A percentile compares a stretch with the other conserved stretches of the same genome.
Conservation (phyloP, 805 yeast genomes). For the Metschnikowia hibisci region DNA sequence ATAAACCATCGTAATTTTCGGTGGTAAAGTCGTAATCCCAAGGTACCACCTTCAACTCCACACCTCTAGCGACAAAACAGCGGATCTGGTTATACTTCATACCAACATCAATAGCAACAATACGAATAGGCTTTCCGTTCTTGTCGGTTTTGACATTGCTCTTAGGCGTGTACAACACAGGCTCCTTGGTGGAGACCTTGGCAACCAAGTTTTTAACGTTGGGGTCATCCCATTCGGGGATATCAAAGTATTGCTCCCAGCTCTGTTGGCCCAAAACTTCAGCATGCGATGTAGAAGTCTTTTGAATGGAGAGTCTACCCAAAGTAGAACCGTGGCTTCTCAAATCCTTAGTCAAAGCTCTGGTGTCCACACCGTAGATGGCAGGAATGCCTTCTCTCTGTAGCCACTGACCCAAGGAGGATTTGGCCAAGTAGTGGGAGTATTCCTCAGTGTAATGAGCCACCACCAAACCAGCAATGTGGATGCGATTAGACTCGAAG, state of each 20-base stretch:
- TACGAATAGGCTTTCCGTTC: constrained; percentile 75
- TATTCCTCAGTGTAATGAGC: constrained; percentile 96
- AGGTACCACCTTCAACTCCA: constrained; percentile 92
- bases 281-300: constrained; percentile 27
- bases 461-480: constrained; percentile 93
- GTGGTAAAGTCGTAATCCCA: constrained; percentile 83
- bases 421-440: constrained; percentile 89
- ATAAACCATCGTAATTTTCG: constrained; percentile 90
- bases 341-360: constrained; percentile 88
- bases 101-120: constrained; percentile 94
- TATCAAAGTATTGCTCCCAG: constrained; percentile 63
- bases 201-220: constrained; percentile 89
- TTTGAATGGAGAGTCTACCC: constrained; percentile 77
- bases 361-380: constrained; percentile 95
- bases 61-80: constrained; percentile 94
- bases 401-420: constrained; percentile 92
- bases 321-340: constrained; percentile 91
- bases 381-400: constrained; percentile 92
- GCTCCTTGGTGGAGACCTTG: constrained; percentile 74
- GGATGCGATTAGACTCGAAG: constrained; percentile 90
- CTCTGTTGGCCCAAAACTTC: constrained; percentile 30
- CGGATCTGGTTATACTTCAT: constrained; percentile 97
- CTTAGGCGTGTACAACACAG: constrained; percentile 73
- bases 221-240: constrained; percentile 92
- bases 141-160: constrained; percentile 49